A percentile compares a stretch with the other conserved stretches of the same genome.
Conservation (phyloP, 2,329 filamentous ascomycete species). For the Diaporthe aspalathi region DNA sequence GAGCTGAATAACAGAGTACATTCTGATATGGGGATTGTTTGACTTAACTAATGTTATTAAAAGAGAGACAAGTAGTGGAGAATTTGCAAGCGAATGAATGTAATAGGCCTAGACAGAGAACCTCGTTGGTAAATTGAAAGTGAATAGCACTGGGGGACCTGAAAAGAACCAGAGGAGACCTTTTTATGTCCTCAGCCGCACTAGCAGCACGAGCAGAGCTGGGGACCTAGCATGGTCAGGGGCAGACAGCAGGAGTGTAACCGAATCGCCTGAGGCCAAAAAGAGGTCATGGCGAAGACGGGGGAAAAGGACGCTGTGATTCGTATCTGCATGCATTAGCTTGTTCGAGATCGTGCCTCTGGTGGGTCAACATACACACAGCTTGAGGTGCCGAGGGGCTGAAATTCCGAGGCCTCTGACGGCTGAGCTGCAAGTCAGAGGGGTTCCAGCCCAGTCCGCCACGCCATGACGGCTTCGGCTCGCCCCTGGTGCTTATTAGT, state of each 20-base stretch:
- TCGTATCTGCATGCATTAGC: conserved; percentile 21
- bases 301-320: background rate
- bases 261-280: background rate
- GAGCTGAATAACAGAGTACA: conserved; percentile 17
- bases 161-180: background rate
- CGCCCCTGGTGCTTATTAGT: background rate
- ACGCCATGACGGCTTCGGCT: background rate
- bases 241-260: conserved; percentile 23
- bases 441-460: background rate
- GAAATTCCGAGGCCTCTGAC: background rate
- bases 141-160: fast-evolving
- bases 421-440: conserved; percentile 2
- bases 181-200: background rate
- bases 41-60: background rate
- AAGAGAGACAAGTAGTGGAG: conserved; percentile 13
- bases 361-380: background rate
- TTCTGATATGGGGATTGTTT: background rate
- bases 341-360: background rate
- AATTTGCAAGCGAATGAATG: background rate
- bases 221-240: conserved; percentile 2
- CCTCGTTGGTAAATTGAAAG: background rate
- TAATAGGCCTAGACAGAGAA: background rate
- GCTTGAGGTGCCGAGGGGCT: background rate
- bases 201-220: background rate
- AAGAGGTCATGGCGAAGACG: conserved; percentile 9